Conservation (phyloP, 805 yeast species). For the Komagataella pastoris region DNA sequence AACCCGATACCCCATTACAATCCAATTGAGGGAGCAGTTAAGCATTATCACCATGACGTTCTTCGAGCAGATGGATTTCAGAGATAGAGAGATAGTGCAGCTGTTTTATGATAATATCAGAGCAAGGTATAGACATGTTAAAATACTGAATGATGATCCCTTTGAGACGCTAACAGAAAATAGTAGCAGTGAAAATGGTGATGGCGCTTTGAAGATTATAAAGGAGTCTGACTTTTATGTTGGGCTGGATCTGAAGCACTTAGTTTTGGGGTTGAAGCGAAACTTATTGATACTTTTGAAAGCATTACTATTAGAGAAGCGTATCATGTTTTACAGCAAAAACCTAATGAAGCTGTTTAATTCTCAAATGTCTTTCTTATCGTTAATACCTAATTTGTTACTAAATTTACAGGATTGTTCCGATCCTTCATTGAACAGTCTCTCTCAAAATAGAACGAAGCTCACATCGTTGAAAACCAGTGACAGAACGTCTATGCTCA, state of each 20-base stretch:
- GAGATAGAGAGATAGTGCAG: conserved; percentile 54
- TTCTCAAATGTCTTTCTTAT: conserved; percentile 70
- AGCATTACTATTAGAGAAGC: conserved; percentile 62
- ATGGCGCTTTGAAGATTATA: conserved; percentile 8
- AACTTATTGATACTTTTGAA: conserved; percentile 59
- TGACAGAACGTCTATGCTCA: conserved; percentile 62
- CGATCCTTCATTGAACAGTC: conserved; percentile 50
- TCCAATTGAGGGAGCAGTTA: conserved; percentile 79
- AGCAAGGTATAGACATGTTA: conserved; percentile 19
- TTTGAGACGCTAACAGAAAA: conserved; percentile 9
- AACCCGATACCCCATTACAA: conserved; percentile 76
- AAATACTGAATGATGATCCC: conserved; percentile 17
- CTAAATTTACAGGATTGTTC: conserved; percentile 67
- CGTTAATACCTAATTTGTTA: conserved; percentile 72
- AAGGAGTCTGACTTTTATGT: conserved; percentile 52
- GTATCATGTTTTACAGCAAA: conserved; percentile 63
- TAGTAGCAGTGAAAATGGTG: conserved; percentile 10
- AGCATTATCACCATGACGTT: conserved; percentile 81
- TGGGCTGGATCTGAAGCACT: conserved; percentile 59
- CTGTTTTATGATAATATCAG: conserved; percentile 58
- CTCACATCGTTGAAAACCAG: conserved; percentile 64
- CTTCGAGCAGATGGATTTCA: conserved; percentile 69
- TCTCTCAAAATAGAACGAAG: conserved; percentile 30
- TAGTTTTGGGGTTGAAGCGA: conserved; percentile 43
- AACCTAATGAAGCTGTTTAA: conserved; percentile 73